A percentile compares a stretch with the other conserved stretches of the same genome.
These are phyloP conservation scores for Lactarius vividus DNA, from an alignment of 768 basidiomycete genomes.

Conservation along the genomic window DNA sequence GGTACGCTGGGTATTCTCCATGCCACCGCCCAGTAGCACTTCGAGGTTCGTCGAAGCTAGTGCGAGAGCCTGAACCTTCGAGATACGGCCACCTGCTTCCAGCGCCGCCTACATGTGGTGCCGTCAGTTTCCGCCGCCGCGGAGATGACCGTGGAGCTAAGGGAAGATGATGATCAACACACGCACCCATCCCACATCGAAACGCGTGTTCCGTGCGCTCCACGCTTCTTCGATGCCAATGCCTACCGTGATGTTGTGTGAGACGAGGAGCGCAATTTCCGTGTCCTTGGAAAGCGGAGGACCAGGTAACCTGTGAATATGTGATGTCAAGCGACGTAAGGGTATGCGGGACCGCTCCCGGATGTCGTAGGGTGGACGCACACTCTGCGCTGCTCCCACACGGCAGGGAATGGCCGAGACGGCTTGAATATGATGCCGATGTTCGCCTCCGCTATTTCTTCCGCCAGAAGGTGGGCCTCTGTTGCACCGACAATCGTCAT, in stretches of 20 bases:
- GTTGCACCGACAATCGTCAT: slow-evolving; percentile 55
- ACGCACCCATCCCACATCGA: slow-evolving; percentile 80
- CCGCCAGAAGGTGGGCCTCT: slow-evolving; percentile 72
- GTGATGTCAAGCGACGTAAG: slow-evolving; percentile 5
- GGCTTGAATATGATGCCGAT: slow-evolving; percentile 71
- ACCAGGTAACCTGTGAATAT: slow-evolving; percentile 56
- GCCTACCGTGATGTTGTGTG: slow-evolving; percentile 70
- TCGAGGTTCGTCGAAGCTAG: slow-evolving; percentile 56
- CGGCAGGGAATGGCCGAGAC: slow-evolving; percentile 64
- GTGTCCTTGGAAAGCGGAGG: slow-evolving; percentile 66
- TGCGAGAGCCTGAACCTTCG: slow-evolving; percentile 47
- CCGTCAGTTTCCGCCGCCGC: slow-evolving; percentile 7
- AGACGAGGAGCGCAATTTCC: slow-evolving; percentile 57
- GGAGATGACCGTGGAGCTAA: slow-evolving; percentile 7
- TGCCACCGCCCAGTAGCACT: slow-evolving; percentile 43
- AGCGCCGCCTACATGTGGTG: slow-evolving; percentile 25
- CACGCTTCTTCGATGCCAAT: slow-evolving; percentile 65
- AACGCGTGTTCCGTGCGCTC: slow-evolving; percentile 72
- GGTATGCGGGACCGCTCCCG: neutral
- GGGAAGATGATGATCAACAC: slow-evolving; percentile 15
- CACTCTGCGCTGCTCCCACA: slow-evolving; percentile 70
- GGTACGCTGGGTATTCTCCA: slow-evolving; percentile 14
- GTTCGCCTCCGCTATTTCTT: slow-evolving; percentile 61
- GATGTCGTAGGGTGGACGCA: slow-evolving; percentile 35
- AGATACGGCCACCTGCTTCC: slow-evolving; percentile 31